Base-by-base conservation (phyloP, 164 flowering plant species). In the Aristolochia californica region DNA sequence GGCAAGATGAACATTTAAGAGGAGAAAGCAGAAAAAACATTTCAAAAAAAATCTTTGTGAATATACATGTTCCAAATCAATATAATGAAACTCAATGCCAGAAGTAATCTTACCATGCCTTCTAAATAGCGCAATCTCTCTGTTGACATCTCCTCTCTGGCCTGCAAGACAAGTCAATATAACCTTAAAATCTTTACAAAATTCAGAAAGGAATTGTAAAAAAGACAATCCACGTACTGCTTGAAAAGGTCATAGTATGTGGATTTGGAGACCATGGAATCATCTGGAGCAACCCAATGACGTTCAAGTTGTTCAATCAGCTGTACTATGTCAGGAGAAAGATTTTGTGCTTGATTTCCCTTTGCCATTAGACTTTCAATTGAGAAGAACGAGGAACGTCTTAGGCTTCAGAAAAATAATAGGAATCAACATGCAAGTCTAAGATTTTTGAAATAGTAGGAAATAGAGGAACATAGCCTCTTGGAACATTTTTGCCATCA, bases 231-330 rank as follows among this genome's bases (percentile, higher is more conserved):
- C 4, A 12, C 69, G 45, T 77, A 88, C 98, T 58, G 75, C 79
- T 68, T 87, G 96, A n/a, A n/a, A 62, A 88, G 96, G 74, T 88
- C 96, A 74, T 62, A 63, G 75, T 67, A 78, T 25, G 88, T 72
- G 51, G 98, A 82, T 80, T 87, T 91, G 75, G 93, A 80, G 67
- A 84, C 68, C 59, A 80, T 77, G 56, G 98, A 91, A 26, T 91
- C 96, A 74, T 91, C 96, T 23, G 96, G 94, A 62, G 98, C 93
- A 66, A 91, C 77, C 63, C 95, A 91, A 67, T 91, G 95, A 40
- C 98, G 83, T 55, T 91, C 98, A 61, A 88, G 70, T 69, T 88
- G 98, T 62, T 91, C 95, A 56, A 88, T 73, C 58, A 88, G 68
- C 55, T 79, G 84, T 0, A 62, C 55, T 17, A 85, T 77, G 49